Evolutionary conservation across 2,329 filamentous ascomycete species (phyloP), one percentile per base, ranked within the genome.

Genomic region (Helicocarpus griseus): DNA sequence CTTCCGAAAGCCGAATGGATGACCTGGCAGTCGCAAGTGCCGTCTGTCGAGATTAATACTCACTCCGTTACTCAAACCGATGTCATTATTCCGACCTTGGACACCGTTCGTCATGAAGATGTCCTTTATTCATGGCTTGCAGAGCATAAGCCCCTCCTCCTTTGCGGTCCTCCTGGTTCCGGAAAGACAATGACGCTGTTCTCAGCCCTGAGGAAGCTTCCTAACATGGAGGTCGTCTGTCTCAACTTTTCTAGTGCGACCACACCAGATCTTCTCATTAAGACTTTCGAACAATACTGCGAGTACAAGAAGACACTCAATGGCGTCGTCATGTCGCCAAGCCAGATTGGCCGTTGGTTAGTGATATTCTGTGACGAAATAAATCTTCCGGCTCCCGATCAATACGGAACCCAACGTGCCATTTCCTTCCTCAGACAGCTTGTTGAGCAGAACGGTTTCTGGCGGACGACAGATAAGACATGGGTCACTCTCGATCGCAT

Each of bases 131-230:
- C 94, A 3, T 98, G 93, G 93, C 81, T 99, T 41, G 93, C 94
- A 14, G 93, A 99, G 68, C 93, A 99, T 68, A 98, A 98, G 73
- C 93, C 94, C 11, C 77, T 99, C 17, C 76, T 99, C 49, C 85
- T 99, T 14, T 99, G 93, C 67, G 94, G 93, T 69, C 94, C 93
- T 65, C 93, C 93, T 53, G 93, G 93, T 74, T 98, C 93, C 48
- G 93, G 93, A 77, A 99, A 99, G 76, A 99, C 93, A 4, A 99
- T 99, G 93, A 99, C 93, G 9, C 76, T 99, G 11, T 99, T 99
- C 75, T 96, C 91, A 66, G 93, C 93, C 31, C 81, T 99, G 50
- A 85, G 93, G 57, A 98, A 98, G 71, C 77, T 98, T 53, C 91
- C 91, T 3, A 96, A 96, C 66, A 96, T 98, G 90, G 93, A 98